Conservation (phyloP, 257 asterid genomes). For the Schizonepeta tenuifolia region DNA sequence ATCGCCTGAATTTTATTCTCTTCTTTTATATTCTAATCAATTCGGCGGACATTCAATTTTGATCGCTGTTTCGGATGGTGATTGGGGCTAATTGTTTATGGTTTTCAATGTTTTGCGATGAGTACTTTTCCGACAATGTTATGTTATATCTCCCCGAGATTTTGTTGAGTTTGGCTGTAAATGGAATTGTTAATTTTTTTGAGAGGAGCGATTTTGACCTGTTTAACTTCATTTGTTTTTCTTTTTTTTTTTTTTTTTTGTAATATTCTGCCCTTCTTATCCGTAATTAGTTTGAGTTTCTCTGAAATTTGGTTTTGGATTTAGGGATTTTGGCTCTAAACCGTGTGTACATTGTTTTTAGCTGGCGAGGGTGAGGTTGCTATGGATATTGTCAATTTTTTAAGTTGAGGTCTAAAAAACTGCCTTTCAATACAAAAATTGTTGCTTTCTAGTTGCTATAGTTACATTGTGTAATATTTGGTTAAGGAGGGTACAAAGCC, state of each 20-base stretch:
- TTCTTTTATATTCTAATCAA: background rate
- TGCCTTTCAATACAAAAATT: background rate
- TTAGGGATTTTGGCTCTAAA: constrained; percentile 8
- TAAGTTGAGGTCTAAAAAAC: background rate
- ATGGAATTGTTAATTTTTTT: constrained; percentile 18
- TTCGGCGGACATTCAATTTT: background rate
- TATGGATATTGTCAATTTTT: background rate
- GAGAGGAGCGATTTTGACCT: constrained; percentile 1
- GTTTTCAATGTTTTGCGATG: constrained; percentile 15
- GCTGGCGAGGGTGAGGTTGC: constrained; percentile 3
- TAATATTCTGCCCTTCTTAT: constrained; percentile 1
- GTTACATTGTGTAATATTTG: background rate
- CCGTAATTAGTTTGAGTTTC: constrained; percentile 14
- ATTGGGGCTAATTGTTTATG: constrained; percentile 19
- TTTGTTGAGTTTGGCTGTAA: constrained; percentile 10
- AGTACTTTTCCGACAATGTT: background rate
- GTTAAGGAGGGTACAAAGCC: background rate
- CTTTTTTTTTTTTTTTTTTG: background rate
- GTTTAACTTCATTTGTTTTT: background rate
- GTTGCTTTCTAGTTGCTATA: background rate
- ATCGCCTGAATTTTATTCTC: background rate
- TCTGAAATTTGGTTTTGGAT: background rate
- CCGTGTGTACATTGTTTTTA: constrained; percentile 6
- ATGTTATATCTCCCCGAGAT: background rate
- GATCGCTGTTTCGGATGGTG: constrained; percentile 26